These are phyloP conservation scores for Mallotus repandus DNA, from an alignment of 441 rosid species.

Conservation along the genomic window DNA sequence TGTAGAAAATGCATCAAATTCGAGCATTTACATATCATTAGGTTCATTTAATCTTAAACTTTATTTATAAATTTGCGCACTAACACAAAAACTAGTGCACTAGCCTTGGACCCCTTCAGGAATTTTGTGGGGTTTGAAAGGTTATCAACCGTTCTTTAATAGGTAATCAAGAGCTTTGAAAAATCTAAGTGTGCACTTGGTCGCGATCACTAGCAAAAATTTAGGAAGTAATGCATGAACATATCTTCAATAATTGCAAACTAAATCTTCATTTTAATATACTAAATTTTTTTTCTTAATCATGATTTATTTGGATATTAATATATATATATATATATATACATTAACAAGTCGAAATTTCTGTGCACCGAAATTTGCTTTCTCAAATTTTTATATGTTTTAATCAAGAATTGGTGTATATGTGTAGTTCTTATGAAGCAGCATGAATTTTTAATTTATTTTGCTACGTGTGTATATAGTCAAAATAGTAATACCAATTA, in stretches of 20 bases:
- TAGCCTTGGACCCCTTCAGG: constrained; percentile 5
- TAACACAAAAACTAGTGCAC: not conserved
- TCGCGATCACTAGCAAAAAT: not conserved
- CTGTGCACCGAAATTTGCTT: no score
- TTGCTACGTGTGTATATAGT: no score
- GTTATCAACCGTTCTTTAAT: constrained; percentile 36
- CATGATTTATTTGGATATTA: no score
- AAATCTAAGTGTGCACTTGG: constrained; percentile 18
- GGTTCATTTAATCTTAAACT: not conserved
- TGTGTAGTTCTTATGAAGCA: no score
- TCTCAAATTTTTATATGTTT: no score
- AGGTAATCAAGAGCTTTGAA: constrained; percentile 29
- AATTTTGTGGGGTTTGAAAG: constrained; percentile 34
- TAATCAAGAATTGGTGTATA: no score
- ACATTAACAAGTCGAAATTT: no score
- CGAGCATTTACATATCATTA: no score
- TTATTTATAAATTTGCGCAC: not conserved
- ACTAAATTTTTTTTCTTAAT: not conserved
- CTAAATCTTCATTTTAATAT: constrained; percentile 22
- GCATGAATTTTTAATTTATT: no score
- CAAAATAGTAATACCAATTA: no score
- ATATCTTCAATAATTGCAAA: constrained; percentile 23
- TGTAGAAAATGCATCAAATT: no score
- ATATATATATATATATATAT: no score
- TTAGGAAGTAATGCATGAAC: constrained; percentile 19